A percentile compares a stretch with the other conserved stretches of the same genome.
These are phyloP conservation scores for Singerocomus inundabilis DNA, from an alignment of 1,284 basidiomycete species.

Conservation along the genomic window DNA sequence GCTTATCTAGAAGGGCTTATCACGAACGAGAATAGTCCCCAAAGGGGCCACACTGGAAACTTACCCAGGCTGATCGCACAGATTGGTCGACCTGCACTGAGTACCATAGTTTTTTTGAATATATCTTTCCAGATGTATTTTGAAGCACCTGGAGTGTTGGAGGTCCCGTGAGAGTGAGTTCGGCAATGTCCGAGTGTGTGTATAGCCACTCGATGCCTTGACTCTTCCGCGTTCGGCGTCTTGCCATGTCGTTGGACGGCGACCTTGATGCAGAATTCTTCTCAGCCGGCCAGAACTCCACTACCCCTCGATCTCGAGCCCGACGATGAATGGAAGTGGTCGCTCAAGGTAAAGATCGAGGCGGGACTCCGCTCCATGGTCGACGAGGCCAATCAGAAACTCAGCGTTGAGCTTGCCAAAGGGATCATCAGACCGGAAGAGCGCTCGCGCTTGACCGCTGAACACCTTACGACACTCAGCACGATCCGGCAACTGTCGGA, in stretches of 20 bases:
- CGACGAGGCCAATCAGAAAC: conserved; percentile 45
- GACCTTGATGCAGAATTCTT: conserved; percentile 24
- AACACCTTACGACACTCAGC: conserved; percentile 41
- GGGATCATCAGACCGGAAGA: conserved; percentile 28
- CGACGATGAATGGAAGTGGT: conserved; percentile 51
- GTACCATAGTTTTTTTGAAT: too few relatives aligned
- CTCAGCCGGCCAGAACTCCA: conserved; percentile 24
- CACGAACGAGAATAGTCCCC: too few relatives aligned
- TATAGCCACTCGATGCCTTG: too few relatives aligned
- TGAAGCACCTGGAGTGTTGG: too few relatives aligned
- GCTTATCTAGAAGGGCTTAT: too few relatives aligned
- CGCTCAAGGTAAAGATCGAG: conserved; percentile 44
- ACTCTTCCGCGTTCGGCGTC: too few relatives aligned
- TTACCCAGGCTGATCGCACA: too few relatives aligned
- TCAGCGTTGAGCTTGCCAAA: conserved; percentile 38
- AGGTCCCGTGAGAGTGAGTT: too few relatives aligned
- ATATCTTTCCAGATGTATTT: too few relatives aligned
- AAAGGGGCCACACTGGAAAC: too few relatives aligned
- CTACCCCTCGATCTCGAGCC: conserved; percentile 44
- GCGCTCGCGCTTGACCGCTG: conserved; percentile 35
- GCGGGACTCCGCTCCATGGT: conserved; percentile 44
- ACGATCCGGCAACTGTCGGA: conserved; percentile 39
- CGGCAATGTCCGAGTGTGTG: too few relatives aligned
- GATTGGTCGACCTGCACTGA: too few relatives aligned
- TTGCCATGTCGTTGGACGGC: conserved; percentile 32